Conservation (phyloP, 1,284 basidiomycete genomes). For the Chalciporus sp. region DNA sequence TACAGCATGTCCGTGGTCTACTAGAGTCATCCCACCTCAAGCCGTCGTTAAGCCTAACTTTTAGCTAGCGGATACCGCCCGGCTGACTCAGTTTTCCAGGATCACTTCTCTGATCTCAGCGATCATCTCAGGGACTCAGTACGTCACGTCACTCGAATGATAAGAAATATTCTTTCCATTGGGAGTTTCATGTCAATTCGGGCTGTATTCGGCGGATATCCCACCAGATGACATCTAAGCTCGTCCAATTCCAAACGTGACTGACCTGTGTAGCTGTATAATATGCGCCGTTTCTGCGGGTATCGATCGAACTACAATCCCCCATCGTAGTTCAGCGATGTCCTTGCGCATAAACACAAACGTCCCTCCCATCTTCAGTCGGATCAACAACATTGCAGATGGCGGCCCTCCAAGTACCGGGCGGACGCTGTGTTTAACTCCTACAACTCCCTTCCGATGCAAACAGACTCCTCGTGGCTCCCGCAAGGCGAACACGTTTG, state of each 20-base stretch:
- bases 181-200: constrained; percentile 15
- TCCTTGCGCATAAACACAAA: constrained; percentile 34
- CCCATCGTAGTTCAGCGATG: constrained; percentile 24
- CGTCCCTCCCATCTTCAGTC: constrained; percentile 23
- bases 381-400: constrained; percentile 22
- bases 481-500: constrained; percentile 38
- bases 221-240: constrained; percentile 14
- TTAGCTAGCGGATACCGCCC: constrained; percentile 2
- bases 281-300: constrained; percentile 13
- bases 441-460: constrained; percentile 21
- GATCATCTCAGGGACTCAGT: constrained; percentile 23
- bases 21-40: constrained; percentile 2
- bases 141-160: constrained; percentile 16
- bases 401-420: constrained; percentile 13
- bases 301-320: constrained; percentile 1
- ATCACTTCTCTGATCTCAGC: constrained; percentile 9
- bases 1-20: constrained; percentile 17
- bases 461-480: constrained; percentile 32
- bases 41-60: constrained; percentile 6
- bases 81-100: constrained; percentile 12
- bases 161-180: constrained; percentile 7
- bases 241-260: constrained; percentile 32
- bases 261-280: constrained; percentile 22
- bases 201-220: constrained; percentile 13
- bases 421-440: constrained; percentile 17